Percentiles rank a stretch among this genome's conserved stretches.
Conservation (phyloP, 345 rosid species). For the Trapa bicornis region DNA sequence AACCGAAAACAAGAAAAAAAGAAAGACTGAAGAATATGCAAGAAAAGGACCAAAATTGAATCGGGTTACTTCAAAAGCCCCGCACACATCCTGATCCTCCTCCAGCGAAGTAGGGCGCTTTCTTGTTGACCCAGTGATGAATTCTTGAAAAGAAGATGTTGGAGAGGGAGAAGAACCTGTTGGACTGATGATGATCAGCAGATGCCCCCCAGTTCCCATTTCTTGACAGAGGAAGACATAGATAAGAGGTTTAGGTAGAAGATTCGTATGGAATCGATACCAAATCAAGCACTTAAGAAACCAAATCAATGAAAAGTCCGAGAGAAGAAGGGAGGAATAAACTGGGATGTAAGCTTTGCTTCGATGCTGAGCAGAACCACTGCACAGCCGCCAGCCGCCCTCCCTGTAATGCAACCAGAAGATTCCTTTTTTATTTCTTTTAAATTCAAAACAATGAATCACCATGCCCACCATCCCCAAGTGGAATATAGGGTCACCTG, state of each 20-base stretch:
- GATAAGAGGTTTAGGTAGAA: not conserved
- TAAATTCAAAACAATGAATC: too few relatives aligned
- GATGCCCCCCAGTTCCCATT: not conserved
- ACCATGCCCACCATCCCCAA: too few relatives aligned
- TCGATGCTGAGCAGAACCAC: too few relatives aligned
- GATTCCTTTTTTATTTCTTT: too few relatives aligned
- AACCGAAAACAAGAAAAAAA: not conserved
- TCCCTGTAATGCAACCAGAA: too few relatives aligned
- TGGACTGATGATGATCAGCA: not conserved
- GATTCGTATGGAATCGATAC: not conserved
- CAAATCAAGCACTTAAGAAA: not conserved
- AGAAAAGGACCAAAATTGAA: not conserved
- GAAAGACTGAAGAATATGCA: not conserved
- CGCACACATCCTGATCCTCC: not conserved
- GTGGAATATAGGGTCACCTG: too few relatives aligned
- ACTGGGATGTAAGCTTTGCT: too few relatives aligned
- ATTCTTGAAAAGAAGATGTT: not conserved
- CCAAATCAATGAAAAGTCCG: too few relatives aligned
- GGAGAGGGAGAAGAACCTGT: not conserved
- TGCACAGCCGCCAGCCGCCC: too few relatives aligned
- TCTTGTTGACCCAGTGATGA: not conserved
- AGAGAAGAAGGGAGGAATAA: too few relatives aligned
- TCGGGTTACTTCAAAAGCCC: not conserved
- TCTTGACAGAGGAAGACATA: not conserved
- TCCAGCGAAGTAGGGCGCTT: not conserved